These are phyloP conservation scores for Pouteria glomerata DNA, from an alignment of 148 eudicot species.

Conservation along the genomic window DNA sequence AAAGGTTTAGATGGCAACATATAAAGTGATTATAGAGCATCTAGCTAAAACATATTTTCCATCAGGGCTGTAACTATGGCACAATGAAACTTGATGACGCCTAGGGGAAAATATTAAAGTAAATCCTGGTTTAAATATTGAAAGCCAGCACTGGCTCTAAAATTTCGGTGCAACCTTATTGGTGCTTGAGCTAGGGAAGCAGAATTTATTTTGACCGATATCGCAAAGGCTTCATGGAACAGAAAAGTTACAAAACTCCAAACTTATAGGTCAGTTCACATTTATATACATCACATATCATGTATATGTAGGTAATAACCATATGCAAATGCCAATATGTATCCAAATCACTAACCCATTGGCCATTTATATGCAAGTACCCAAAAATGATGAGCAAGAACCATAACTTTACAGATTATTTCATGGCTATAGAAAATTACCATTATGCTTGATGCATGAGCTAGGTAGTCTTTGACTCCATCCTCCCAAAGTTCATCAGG, in stretches of 20 bases:
- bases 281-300: not conserved
- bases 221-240: not conserved
- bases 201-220: not conserved
- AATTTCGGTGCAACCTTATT: not conserved
- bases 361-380: not conserved
- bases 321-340: not conserved
- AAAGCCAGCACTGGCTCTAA: not conserved
- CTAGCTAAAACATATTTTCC: not conserved
- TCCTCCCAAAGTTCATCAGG: conserved; percentile 99
- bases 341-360: not conserved
- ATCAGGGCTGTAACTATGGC: not conserved
- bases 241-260: not conserved
- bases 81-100: not conserved
- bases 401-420: not conserved
- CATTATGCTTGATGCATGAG: conserved; percentile 67
- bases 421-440: conserved; percentile 21
- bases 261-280: not conserved
- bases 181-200: not conserved
- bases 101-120: not conserved
- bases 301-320: not conserved
- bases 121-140: not conserved
- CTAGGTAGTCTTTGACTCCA: conserved; percentile 69
- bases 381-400: not conserved
- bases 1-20: not conserved
- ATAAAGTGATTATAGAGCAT: not conserved